Conservation (phyloP, 2,329 filamentous ascomycete species). For the Sporothrix phasma region DNA sequence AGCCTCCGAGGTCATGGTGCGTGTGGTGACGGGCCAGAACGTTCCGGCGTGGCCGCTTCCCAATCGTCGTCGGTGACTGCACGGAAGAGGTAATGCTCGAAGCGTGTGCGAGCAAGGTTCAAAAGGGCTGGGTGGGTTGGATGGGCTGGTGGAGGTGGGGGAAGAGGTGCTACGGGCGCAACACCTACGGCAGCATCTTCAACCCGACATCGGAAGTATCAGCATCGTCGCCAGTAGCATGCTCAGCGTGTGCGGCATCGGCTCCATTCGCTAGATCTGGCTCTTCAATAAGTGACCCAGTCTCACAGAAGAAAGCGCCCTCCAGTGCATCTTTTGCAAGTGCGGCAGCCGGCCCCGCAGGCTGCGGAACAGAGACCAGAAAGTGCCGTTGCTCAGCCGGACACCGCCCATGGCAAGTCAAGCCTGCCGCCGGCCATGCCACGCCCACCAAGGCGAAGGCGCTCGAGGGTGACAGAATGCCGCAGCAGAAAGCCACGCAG, state of each 20-base stretch:
- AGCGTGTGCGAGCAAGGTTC: conserved; percentile 5
- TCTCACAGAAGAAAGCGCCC: conserved; percentile 35
- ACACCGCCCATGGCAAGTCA: conserved; percentile 32
- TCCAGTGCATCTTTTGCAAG: conserved; percentile 36
- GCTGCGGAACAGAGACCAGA: conserved; percentile 33
- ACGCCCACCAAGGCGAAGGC: conserved; percentile 36
- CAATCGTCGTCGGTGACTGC: conserved; percentile 34
- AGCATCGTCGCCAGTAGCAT: neutral
- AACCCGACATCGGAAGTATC: neutral
- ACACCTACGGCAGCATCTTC: neutral
- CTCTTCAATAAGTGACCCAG: neutral
- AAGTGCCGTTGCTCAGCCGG: conserved; percentile 35
- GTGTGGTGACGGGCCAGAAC: conserved; percentile 18
- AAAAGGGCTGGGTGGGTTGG: neutral
- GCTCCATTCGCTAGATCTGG: neutral
- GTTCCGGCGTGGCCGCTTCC: conserved; percentile 20
- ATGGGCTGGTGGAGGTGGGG: neutral
- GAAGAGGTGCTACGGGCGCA: neutral
- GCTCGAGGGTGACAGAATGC: conserved; percentile 31
- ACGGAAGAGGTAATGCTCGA: conserved; percentile 35
- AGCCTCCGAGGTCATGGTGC: conserved; percentile 29
- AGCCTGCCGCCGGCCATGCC: conserved; percentile 27
- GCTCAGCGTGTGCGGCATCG: neutral
- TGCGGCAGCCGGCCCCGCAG: conserved; percentile 29
- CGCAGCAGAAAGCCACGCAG: conserved; percentile 33